Percentiles rank a stretch among this genome's conserved stretches.
Evolutionary conservation across 345 rosid species (phyloP).

Genomic region (Sonneratia caseolaris): DNA sequence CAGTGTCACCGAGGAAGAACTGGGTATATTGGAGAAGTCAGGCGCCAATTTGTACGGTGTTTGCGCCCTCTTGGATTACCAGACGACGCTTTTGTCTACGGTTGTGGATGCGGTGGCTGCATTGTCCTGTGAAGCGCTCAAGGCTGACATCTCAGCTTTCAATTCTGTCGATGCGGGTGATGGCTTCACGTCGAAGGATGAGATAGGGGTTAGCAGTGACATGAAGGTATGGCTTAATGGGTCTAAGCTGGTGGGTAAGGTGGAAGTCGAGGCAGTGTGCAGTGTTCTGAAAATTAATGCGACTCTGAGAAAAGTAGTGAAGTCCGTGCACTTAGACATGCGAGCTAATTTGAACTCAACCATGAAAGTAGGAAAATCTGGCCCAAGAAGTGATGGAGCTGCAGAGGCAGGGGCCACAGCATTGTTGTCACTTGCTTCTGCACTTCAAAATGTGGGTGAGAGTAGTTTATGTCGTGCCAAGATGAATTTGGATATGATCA

Average conservation of each 20-base stretch:
- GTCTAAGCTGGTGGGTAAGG: slow-evolving; percentile 47
- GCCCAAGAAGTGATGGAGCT: slow-evolving; percentile 8
- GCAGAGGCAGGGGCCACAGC: slow-evolving; percentile 23
- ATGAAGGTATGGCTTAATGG: slow-evolving; percentile 62
- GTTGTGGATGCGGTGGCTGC: slow-evolving; percentile 57
- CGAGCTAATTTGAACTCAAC: slow-evolving; percentile 47
- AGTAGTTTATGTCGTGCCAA: slow-evolving; percentile 39
- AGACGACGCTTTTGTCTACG: slow-evolving; percentile 32
- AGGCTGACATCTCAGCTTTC: slow-evolving; percentile 40
- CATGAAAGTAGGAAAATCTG: slow-evolving; percentile 24
- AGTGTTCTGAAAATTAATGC: slow-evolving; percentile 47
- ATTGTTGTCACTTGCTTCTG: slow-evolving; percentile 29
- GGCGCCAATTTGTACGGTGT: slow-evolving; percentile 30
- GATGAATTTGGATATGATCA: slow-evolving; percentile 32
- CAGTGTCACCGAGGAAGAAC: slow-evolving; percentile 41
- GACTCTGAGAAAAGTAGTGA: slow-evolving; percentile 48
- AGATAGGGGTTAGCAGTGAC: slow-evolving; percentile 57
- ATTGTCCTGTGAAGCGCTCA: slow-evolving; percentile 62
- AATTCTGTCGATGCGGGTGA: slow-evolving; percentile 55
- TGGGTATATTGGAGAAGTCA: slow-evolving; percentile 23
- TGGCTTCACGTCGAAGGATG: slow-evolving; percentile 58
- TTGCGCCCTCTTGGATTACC: slow-evolving; percentile 51
- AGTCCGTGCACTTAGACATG: slow-evolving; percentile 37
- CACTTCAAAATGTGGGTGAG: slow-evolving; percentile 37
- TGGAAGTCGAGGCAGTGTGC: slow-evolving; percentile 25